phyloP scores from a whole-genome alignment of 1,284 basidiomycete species.

The Lignosus rhinocerotis region DNA sequence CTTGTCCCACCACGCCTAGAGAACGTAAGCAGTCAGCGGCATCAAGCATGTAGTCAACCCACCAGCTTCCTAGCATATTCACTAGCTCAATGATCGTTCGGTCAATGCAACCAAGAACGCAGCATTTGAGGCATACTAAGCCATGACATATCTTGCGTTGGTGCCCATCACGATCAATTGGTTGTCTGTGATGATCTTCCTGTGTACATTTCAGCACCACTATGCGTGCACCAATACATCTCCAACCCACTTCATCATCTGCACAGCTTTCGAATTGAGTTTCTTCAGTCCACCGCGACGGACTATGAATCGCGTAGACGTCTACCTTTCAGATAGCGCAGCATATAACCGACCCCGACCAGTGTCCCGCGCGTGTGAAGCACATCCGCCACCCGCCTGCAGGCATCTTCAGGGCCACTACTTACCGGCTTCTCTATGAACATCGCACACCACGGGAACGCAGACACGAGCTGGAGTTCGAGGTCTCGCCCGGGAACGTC shows the following conservation, averaged over 20 bases:
- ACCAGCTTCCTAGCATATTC: slow-evolving; percentile 39
- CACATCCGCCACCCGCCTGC: slow-evolving; percentile 25
- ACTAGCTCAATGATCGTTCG: not conserved
- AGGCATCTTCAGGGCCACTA: slow-evolving; percentile 25
- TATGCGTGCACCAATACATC: not conserved
- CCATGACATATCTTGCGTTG: slow-evolving; percentile 61
- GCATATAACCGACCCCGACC: slow-evolving; percentile 45
- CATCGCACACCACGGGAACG: slow-evolving; percentile 54
- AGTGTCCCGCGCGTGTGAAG: slow-evolving; percentile 11
- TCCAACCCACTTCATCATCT: slow-evolving; percentile 55
- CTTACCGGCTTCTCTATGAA: slow-evolving; percentile 62
- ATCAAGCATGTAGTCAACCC: not conserved
- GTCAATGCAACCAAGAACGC: not conserved
- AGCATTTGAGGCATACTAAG: slow-evolving; percentile 46
- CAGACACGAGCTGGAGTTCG: slow-evolving; percentile 54
- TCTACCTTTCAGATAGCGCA: slow-evolving; percentile 50
- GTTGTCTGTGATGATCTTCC: slow-evolving; percentile 58
- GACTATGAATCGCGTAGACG: not conserved
- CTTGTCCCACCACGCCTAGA: slow-evolving; percentile 52
- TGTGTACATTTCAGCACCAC: not conserved
- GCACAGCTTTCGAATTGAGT: slow-evolving; percentile 40
- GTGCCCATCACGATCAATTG: slow-evolving; percentile 65
- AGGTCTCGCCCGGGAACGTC: slow-evolving; percentile 50
- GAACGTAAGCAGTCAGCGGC: not conserved
- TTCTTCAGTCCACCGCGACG: not conserved